Base-by-base conservation (phyloP, 2,329 filamentous ascomycete species). In the Aspergillus unguis region DNA sequence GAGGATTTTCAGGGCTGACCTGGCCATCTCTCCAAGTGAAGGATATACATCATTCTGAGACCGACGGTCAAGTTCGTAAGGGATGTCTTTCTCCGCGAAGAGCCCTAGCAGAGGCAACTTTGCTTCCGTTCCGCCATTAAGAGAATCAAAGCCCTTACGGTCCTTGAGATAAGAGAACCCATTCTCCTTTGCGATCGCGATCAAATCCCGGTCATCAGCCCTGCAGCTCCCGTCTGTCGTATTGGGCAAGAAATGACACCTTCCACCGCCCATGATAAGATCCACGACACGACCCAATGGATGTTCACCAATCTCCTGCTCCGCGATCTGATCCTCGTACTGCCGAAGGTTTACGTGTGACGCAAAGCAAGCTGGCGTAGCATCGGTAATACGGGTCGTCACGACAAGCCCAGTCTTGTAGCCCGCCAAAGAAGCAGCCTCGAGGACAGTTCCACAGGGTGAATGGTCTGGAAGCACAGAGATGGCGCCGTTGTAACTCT, bases 401-500 rank as follows among this genome's bases (percentile, higher is more conserved):
- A 96, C 94, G 2, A 97, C 94, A 58, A 99, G 74, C 0, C 94
- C 94, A 2, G 94, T 99, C 73, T 85, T 86, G 69, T 96, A 97
- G 10, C 94, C 94, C 6, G 89, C 88, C 62, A 85, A 83, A 75
- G 96, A 95, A 35, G 94, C 94, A 3, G 94, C 94, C 75, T 99
- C 94, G 48, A 99, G 82, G 36, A 88, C 90, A 17, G 92, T 96
- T 6, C 92, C 94, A 70, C 94, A 99, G 4, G 94, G 90, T 29
- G 84, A 84, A 61, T 88, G 84, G 71, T 95, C 86, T 0, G 92
- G 92, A 11, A 95, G 79, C 49, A 95, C 87, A 7, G 90, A 88
- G 62, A 99, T 97, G 61, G 94, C 94, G 44, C 91, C 91, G 67
- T 99, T 99, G 77, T 99, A 99, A 70, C 87, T 95, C 82, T 99